Evolutionary conservation across 2,329 filamentous ascomycete species (phyloP).

Genomic region (Cordyceps farinosa): DNA sequence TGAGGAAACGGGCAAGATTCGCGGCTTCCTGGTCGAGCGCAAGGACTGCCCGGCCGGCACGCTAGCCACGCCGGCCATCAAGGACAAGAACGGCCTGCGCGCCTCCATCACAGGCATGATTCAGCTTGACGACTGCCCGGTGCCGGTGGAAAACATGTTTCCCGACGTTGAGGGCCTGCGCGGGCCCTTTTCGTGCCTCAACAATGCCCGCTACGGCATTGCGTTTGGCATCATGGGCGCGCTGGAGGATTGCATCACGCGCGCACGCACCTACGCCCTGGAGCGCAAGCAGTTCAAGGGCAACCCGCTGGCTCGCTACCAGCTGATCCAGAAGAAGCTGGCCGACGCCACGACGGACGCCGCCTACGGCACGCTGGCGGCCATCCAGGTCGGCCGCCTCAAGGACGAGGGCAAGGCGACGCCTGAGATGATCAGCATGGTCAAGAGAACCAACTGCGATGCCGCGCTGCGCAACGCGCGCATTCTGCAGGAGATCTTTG

Average conservation of each 20-base stretch:
- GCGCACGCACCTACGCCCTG: constrained; percentile 81
- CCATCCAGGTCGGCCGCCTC: constrained; percentile 83
- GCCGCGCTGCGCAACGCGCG: constrained; percentile 76
- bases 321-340: constrained; percentile 96
- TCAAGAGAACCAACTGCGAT: constrained; percentile 98
- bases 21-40: constrained; percentile 86
- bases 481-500: constrained; percentile 88
- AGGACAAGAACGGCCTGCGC: constrained; percentile 91
- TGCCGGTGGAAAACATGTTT: constrained; percentile 90
- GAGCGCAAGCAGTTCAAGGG: constrained; percentile 95
- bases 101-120: constrained; percentile 98
- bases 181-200: constrained; percentile 91
- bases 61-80: constrained; percentile 85
- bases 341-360: constrained; percentile 89
- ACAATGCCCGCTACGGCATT: constrained; percentile 90
- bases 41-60: constrained; percentile 81
- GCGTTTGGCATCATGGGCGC: constrained; percentile 92
- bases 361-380: constrained; percentile 84
- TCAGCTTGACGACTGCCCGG: constrained; percentile 84
- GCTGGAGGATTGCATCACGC: constrained; percentile 81
- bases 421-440: constrained; percentile 95
- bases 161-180: constrained; percentile 80
- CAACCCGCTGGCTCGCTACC: constrained; percentile 92
- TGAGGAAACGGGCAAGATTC: constrained; percentile 86
- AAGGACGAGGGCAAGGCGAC: constrained; percentile 86